Evolutionary conservation across 176 grass and related monocot species (phyloP).

Genomic region (Hsuehochloa calcarea): DNA sequence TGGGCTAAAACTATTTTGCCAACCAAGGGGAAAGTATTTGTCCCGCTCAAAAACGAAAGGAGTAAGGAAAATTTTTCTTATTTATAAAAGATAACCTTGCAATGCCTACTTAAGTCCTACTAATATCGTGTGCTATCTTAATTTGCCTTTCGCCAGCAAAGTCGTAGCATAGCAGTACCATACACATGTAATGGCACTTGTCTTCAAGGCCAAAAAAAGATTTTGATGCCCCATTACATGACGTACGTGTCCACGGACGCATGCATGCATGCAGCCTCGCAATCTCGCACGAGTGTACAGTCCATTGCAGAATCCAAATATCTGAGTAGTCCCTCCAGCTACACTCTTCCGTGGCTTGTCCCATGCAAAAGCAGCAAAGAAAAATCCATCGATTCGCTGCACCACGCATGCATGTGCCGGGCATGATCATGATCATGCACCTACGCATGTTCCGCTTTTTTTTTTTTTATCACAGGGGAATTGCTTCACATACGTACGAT

Average conservation of each 20-base stretch:
- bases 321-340: neutral
- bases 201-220: neutral
- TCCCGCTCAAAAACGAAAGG: neutral
- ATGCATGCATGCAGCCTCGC: neutral
- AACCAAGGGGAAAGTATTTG: neutral
- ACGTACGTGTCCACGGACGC: neutral
- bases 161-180: too few relatives aligned
- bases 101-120: neutral
- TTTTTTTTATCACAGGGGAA: too few relatives aligned
- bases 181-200: too few relatives aligned
- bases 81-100: neutral
- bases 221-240: neutral
- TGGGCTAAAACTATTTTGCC: neutral
- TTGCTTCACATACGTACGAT: too few relatives aligned
- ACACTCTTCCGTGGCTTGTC: neutral
- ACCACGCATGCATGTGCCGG: neutral
- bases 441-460: neutral
- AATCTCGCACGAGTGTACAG: neutral
- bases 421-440: neutral
- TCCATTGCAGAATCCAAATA: neutral
- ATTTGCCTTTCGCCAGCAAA: too few relatives aligned
- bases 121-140: neutral
- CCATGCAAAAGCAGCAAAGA: neutral
- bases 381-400: neutral
- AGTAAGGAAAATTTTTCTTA: too few relatives aligned